Conservation (phyloP, 495 filamentous ascomycete species). For the Aspergillus bertholletiae region DNA sequence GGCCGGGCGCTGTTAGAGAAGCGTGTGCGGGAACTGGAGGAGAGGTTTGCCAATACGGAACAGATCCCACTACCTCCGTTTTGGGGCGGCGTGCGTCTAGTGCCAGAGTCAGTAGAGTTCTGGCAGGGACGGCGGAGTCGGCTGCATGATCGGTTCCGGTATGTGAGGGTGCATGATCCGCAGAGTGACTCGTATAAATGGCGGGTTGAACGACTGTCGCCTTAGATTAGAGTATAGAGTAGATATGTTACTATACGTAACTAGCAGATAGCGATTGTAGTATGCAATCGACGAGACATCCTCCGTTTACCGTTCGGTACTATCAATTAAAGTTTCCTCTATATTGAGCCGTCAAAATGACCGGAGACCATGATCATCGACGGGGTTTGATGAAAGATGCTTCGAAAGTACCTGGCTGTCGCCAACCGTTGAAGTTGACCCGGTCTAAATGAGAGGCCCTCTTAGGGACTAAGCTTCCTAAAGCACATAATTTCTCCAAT, state of each 20-base stretch:
- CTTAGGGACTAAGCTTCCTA: no score
- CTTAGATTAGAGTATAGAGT: conserved; percentile 17
- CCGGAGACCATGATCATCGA: no score
- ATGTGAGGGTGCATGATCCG: conserved; percentile 59
- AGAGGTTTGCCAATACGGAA: conserved; percentile 66
- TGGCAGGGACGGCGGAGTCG: conserved; percentile 90
- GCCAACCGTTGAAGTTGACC: no score
- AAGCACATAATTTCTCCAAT: no score
- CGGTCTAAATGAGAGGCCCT: no score
- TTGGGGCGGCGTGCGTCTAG: conserved; percentile 87
- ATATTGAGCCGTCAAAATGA: no score
- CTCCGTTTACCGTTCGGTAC: no score
- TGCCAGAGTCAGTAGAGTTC: conserved; percentile 86
- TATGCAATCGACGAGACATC: background rate
- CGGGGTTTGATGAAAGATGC: no score
- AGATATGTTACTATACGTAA: conserved; percentile 1
- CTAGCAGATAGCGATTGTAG: background rate
- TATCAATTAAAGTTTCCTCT: no score
- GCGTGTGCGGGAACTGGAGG: conserved; percentile 68
- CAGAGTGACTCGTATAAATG: conserved; percentile 53
- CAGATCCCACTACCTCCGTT: conserved; percentile 86
- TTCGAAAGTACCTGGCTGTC: no score
- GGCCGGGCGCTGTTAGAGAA: conserved; percentile 61
- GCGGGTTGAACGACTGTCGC: conserved; percentile 39
- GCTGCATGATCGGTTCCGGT: conserved; percentile 90